Conservation (phyloP, 345 rosid species). For the Gossypioides kirkii region DNA sequence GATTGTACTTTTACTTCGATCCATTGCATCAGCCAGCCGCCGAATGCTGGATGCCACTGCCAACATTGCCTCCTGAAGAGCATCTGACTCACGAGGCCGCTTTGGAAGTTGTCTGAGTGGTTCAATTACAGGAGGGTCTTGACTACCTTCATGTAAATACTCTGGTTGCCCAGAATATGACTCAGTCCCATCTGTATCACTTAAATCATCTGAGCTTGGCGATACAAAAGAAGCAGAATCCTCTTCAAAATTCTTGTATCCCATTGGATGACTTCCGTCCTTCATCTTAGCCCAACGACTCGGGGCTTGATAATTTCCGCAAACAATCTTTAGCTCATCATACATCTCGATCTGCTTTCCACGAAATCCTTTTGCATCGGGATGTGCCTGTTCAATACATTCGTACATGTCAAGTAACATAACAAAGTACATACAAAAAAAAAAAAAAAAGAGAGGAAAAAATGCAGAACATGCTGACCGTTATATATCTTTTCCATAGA, state of each 20-base stretch:
- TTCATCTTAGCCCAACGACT: conserved; percentile 63
- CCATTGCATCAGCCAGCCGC: conserved; percentile 73
- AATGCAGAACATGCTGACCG: conserved; percentile 35
- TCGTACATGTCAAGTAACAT: neutral
- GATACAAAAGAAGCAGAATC: conserved; percentile 62
- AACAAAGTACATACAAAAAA: neutral
- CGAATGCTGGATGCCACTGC: conserved; percentile 68
- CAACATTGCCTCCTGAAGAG: conserved; percentile 67
- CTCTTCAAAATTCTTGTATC: conserved; percentile 52
- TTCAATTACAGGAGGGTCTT: conserved; percentile 48
- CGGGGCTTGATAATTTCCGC: conserved; percentile 73
- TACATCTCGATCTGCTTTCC: conserved; percentile 89
- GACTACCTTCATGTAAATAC: conserved; percentile 46
- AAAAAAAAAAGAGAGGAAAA: neutral
- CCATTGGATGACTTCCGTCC: conserved; percentile 43
- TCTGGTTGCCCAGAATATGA: conserved; percentile 52
- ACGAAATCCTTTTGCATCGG: conserved; percentile 74
- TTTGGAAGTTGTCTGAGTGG: conserved; percentile 52
- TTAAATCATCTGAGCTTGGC: conserved; percentile 53
- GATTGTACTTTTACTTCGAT: conserved; percentile 42
- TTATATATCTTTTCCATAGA: conserved; percentile 75
- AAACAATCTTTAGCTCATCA: conserved; percentile 73
- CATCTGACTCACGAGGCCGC: conserved; percentile 50
- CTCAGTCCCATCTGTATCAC: conserved; percentile 82
- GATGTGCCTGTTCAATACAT: conserved; percentile 46